Base-by-base conservation (phyloP, 2,329 filamentous ascomycete species). In the Hysterium pulicare region DNA sequence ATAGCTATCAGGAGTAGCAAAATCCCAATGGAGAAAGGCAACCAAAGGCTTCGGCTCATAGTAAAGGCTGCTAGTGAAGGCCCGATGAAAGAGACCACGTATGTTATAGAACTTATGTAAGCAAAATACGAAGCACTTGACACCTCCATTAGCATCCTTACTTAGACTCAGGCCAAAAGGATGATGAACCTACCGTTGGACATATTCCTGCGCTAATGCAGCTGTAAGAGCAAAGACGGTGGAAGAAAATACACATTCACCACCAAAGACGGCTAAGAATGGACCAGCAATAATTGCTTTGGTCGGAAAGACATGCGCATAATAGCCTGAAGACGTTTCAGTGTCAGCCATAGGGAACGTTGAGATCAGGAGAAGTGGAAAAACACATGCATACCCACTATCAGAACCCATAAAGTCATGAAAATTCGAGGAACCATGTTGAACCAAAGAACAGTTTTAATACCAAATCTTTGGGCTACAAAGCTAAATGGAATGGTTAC, bases 401-500 rank as follows among this genome's bases (percentile, higher is more conserved):
- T 38, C 16, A 66, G 42, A 3, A 59, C 56, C 63, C 62, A 66
- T 30, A 40, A 31, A 39, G 59, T 58, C 49, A 62, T 51, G 11
- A 50, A 55, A 0, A 60, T 47, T 20, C 58, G 54, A 2, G 62
- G 61, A 1, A 64, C 19, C n/a, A 65, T 31, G 48, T 64, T 67
- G 24, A 53, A 56, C 54, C 52, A 62, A 3, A 66, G 49, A 3
- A 66, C 60, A 23, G 52, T 39, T 26, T 49, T 53, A 8, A 62
- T 34, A 2, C 63, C 61, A 28, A 46, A 59, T 22, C 40, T 53
- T 46, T 64, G 57, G 8, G 61, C 61, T 9, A 66, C 40, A 33
- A 61, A 66, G 33, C 61, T 62, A 33, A 66, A 59, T 0, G 63
- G 63, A 36, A 67, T 59, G 2, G 62, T 65, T 6, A 66, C 59